Percentiles rank a stretch among this genome's conserved stretches.
These are phyloP conservation scores for Symbiodinium pilosum DNA, from an alignment of 73 alveolate genomes.

Conservation along the genomic window DNA sequence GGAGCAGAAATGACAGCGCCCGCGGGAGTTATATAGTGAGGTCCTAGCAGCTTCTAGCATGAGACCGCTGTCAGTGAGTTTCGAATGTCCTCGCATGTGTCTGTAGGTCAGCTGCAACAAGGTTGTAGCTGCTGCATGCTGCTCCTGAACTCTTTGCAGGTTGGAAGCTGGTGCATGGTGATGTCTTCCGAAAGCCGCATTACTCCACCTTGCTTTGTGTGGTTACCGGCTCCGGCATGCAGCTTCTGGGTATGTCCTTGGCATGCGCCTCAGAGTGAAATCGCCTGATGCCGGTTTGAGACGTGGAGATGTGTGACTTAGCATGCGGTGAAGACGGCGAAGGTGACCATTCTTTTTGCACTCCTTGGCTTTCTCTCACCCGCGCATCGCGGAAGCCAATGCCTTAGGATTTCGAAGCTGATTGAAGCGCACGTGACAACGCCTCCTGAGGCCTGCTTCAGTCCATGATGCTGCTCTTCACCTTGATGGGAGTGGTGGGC, in stretches of 20 bases:
- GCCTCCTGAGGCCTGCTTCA: constrained; percentile 47
- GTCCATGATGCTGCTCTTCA: constrained; percentile 95
- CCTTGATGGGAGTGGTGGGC: constrained; percentile 83
- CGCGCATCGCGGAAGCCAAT: constrained; percentile 59
- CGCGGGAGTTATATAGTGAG: too few relatives aligned
- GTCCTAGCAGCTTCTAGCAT: too few relatives aligned
- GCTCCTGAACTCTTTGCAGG: neutral
- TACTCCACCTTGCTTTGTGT: constrained; percentile 47
- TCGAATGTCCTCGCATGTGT: too few relatives aligned
- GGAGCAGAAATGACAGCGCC: too few relatives aligned
- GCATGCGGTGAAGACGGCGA: neutral
- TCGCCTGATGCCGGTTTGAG: neutral
- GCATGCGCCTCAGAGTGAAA: neutral
- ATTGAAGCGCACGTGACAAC: too few relatives aligned
- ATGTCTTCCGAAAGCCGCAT: constrained; percentile 89
- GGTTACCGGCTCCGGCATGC: constrained; percentile 88
- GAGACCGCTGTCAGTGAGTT: too few relatives aligned
- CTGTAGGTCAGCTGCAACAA: too few relatives aligned
- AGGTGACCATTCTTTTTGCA: constrained; percentile 85
- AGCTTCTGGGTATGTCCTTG: constrained; percentile 87
- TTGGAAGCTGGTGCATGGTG: constrained; percentile 94
- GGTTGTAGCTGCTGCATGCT: neutral
- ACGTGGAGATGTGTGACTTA: neutral
- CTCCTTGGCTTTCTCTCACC: constrained; percentile 92
- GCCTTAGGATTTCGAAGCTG: neutral